Percentiles rank a stretch among this genome's conserved stretches.
phyloP scores from a whole-genome alignment of 805 yeast genomes.

The Phaffomyces thermotolerans region DNA sequence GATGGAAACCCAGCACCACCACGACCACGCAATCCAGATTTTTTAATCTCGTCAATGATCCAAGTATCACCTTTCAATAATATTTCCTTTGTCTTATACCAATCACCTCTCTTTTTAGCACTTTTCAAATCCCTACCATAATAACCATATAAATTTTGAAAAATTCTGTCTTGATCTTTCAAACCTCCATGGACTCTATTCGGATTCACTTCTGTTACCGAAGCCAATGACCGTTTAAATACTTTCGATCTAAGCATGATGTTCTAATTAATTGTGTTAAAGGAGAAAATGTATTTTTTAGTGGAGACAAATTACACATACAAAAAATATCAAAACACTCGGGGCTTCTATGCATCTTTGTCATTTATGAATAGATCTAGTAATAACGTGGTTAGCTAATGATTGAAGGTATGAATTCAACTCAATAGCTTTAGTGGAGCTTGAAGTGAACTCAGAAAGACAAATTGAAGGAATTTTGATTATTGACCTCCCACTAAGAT shows the following conservation, averaged over 20 bases:
- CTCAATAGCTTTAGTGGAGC: neutral
- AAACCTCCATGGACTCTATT: conserved; percentile 64
- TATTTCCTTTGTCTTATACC: conserved; percentile 88
- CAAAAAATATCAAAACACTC: neutral
- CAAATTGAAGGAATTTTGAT: conserved; percentile 4
- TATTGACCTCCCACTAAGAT: conserved; percentile 9
- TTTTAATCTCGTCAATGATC: conserved; percentile 84
- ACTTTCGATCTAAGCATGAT: conserved; percentile 4
- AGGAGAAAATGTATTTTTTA: no score
- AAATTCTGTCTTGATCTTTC: conserved; percentile 77
- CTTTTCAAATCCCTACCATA: conserved; percentile 71
- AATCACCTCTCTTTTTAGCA: conserved; percentile 77
- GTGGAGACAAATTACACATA: no score
- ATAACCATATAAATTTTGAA: conserved; percentile 72
- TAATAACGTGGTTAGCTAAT: neutral
- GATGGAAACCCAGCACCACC: conserved; percentile 95
- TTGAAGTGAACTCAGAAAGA: neutral
- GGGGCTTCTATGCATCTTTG: neutral
- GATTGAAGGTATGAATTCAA: neutral
- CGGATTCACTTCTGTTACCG: conserved; percentile 45
- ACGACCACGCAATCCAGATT: conserved; percentile 81
- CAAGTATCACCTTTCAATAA: conserved; percentile 77
- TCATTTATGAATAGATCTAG: neutral
- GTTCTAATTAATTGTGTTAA: neutral
- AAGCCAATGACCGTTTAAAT: conserved; percentile 21